Evolutionary conservation across 2,329 filamentous ascomycete species (phyloP), one percentile per base, ranked within the genome.

Genomic region (Saccharata proteae): DNA sequence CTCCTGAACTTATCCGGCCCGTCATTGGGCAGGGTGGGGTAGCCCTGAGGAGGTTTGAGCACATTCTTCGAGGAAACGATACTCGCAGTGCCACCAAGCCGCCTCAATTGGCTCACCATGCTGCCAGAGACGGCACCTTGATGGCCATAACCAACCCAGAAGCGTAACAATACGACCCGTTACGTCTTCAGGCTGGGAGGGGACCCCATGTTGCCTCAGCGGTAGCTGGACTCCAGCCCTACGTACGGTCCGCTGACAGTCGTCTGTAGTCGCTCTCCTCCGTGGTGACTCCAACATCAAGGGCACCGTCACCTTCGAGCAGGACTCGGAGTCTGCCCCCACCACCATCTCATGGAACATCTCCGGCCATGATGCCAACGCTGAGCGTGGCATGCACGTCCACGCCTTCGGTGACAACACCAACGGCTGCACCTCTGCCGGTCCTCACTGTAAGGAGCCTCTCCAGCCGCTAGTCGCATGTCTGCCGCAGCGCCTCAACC

Each of bases 331-430:
- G 72, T 74, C 67, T 51, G 64, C 73, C 49, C 75, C 79, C 47
- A 96, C 90, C 57, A 88, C 71, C 60, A 72, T 98, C 67, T 74
- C 79, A 55, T 98, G 82, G 78, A 75, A 94, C 65, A 85, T 98
- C 64, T 71, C 73, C 40, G 88, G 90, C 65, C 71, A 94, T 65
- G 86, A 96, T 58, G 54, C 88, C 65, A 93, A 93, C 61, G 86
- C 90, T 56, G 75, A 93, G 77, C 88, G 90, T 65, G 90, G 84
- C 63, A 85, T 96, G 74, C 90, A 98, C 73, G 78, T 98, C 56
- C 90, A 98, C 71, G 83, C 90, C 62, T 98, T 93, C 55, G 90
- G 90, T 60, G 90, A 96, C 74, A 96, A 96, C 75, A 96, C 90
- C 72, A 98, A 98, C 67, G 90, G 90, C 62, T 98, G 90, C 81